Base-by-base conservation (phyloP, 2,329 filamentous ascomycete species). In the Phaeomoniella chlamydospora region DNA sequence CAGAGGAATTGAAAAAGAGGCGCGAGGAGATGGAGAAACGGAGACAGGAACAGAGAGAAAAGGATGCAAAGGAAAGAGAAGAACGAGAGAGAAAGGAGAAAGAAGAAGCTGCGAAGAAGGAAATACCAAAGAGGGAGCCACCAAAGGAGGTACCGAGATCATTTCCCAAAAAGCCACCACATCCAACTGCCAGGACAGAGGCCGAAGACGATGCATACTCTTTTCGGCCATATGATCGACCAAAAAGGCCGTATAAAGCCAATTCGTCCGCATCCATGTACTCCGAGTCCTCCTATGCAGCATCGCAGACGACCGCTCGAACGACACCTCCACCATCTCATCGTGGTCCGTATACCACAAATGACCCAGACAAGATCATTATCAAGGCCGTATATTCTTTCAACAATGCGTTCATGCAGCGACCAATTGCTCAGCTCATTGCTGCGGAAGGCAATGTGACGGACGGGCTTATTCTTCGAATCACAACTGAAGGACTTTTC, bases 361-460 rank as follows among this genome's bases (percentile, higher is more conserved):
- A 82, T 45, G 85, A 96, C 53, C 87, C 88, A 0, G 77, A 93
- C 62, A 98, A 98, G 69, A 90, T 98, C 52, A 78, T 94, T 43
- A 88, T 98, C 58, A 81, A 81, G 51, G 90, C 80, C 9, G 90
- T 96, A 3, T 96, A 93, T 54, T 70, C 80, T 38, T 96, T 93
- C 67, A 87, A 86, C 58, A 90, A 92, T 55, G 73, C 83, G 39
- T 93, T 84, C 49, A 77, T 82, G 45, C 82, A 80, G 51, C 87
- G 81, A n/a, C 88, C 90, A 0, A 76, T 83, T n/a, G 86, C 85
- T 12, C 83, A 94, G 55, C 72, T 98, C 37, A 70, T 94, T 22
- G 84, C 85, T 0, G 84, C 82, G n/a, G 64, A 83, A 34, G 83
- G 80, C 13, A 70, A 79, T 33, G 85, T 96, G 18, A 94, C 87